A percentile compares a stretch with the other conserved stretches of the same genome.
Evolutionary conservation across 257 asterid genomes (phyloP).

Genomic region (Solanum chaucha): DNA sequence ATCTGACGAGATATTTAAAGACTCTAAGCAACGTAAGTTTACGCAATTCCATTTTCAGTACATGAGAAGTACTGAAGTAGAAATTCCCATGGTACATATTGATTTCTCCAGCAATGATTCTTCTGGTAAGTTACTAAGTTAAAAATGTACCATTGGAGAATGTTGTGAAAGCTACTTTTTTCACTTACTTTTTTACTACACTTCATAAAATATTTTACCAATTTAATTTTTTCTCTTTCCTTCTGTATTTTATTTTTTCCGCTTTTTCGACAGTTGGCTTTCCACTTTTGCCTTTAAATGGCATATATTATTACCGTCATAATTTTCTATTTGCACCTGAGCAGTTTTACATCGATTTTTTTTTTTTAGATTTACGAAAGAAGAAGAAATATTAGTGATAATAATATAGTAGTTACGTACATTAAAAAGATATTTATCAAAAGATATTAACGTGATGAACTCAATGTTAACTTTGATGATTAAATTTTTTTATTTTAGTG

Average conservation of each 20-base stretch:
- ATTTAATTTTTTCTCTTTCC: background rate
- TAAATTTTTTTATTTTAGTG: background rate
- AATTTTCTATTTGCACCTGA: background rate
- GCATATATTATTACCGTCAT: background rate
- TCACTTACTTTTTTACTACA: background rate
- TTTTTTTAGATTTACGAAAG: background rate
- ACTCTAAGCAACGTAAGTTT: background rate
- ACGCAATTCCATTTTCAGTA: background rate
- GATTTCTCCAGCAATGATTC: background rate
- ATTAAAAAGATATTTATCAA: background rate
- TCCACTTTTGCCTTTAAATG: background rate
- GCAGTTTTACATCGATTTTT: no score
- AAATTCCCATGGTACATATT: background rate
- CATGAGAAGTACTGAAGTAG: background rate
- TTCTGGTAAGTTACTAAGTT: background rate
- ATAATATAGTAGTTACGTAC: background rate
- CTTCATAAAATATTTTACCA: background rate
- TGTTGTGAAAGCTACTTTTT: background rate
- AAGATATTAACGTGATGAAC: background rate
- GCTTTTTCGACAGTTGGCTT: background rate
- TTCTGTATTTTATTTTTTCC: background rate
- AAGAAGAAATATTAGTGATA: background rate
- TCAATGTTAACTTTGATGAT: background rate
- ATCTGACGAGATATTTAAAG: background rate
- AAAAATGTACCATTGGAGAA: background rate